Base-by-base conservation (phyloP, 2,329 filamentous ascomycete genomes). In the Fusarium sp. region DNA sequence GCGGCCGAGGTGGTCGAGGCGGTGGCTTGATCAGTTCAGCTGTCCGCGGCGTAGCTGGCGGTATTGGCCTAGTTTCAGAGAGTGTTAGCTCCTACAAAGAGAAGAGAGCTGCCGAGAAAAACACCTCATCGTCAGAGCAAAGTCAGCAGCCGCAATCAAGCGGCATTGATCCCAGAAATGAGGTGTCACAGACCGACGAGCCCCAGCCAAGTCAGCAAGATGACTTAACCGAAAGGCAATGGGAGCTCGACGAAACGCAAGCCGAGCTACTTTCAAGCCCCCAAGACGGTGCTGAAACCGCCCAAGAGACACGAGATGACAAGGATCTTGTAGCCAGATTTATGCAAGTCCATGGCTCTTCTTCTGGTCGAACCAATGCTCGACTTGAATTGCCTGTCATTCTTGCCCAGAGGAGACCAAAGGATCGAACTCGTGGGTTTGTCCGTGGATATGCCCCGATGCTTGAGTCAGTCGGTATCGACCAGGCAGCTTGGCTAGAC, bases 41-140 rank as follows among this genome's bases (percentile, higher is more conserved):
- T 3, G 60, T 65, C 10, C 62, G 62, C 8, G 52, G 62, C 14
- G 62, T 65, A 13, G 62, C 62, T 50, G 60, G 62, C 4, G 60
- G 62, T 5, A 65, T 65, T 17, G 60, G 62, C 6, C 62, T 65
- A 6, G 44, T 65, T 9, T 65, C 60, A 14, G 60, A 65, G 37
- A 64, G 61, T 14, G 41, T 64, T 9, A 64, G 59, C 30, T 42
- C 62, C 18, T 65, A 65, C 23, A 65, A 65, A 13, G 60, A 65
- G 12, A 65, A 65, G 26, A 65, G 23, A 49, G 27, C 12, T 13
- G 50, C 26, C 5, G 60, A 59, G 38, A 65, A 65, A 32, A 33
- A 23, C 9, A n/a, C 50, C 10, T 10, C 26, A 17, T 18, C 60
- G 3, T 46, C 37, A 49, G 40, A 27, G 26, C 11, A 26, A 27